Evolutionary conservation across 495 filamentous ascomycete genomes (phyloP), one percentile per base, ranked within the genome.

Genomic region (Aspergillus cavernicola): DNA sequence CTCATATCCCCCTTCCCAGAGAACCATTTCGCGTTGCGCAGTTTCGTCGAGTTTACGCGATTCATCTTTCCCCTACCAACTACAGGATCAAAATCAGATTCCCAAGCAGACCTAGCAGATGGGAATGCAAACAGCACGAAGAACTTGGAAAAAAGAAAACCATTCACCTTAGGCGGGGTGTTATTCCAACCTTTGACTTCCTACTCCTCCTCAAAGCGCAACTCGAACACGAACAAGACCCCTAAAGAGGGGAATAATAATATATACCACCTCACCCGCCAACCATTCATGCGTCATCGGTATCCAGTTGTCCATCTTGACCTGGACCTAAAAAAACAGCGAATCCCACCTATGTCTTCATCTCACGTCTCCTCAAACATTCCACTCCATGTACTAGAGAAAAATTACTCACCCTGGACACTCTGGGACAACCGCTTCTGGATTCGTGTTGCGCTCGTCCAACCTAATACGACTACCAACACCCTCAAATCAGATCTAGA

Each of bases 371-470:
- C n/a, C n/a, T n/a, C n/a, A n/a, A n/a, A n/a, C n/a, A n/a, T n/a
- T n/a, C n/a, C n/a, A n/a, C n/a, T n/a, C n/a, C n/a, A n/a, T n/a
- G n/a, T n/a, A n/a, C n/a, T n/a, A n/a, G n/a, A n/a, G n/a, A n/a
- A n/a, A n/a, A n/a, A n/a, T n/a, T 59, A 54, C 16, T 56, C 64
- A 0, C 57, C 59, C 1, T 70, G 72, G 68, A 55, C 28, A 3
- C 71, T 93, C 1, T 96, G 83, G 80, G 92, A 97, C 64, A 80
- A 85, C 9, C 80, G 92, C 8, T 96, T 80, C 71, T 97, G 92
- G 92, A 69, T 95, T 31, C 79, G 84, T 4, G 35, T 90, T 10
- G 56, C 49, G 9, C 63, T 12, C 22, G 13, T 38, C 54, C 60
- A 16, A 13, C 32, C 6, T 11, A 15, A 10, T 23, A 44, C 13